These are phyloP conservation scores for Phytophthora sp. DNA, from an alignment of 352 stramenopile genomes.

Conservation along the genomic window DNA sequence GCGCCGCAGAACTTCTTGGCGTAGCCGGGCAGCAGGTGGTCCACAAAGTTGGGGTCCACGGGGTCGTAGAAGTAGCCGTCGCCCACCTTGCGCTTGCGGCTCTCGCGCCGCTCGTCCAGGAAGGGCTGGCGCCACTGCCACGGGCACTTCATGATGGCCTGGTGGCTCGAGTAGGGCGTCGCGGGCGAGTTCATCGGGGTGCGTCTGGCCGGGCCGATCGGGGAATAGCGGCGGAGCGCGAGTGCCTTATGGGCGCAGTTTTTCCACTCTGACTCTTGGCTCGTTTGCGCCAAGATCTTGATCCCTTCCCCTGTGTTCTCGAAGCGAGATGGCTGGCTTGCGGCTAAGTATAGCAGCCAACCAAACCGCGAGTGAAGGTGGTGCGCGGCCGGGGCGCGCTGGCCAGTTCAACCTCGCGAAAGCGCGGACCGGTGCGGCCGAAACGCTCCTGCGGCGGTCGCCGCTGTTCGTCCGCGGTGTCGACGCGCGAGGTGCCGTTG, in stretches of 20 bases:
- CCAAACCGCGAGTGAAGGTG: slow-evolving; percentile 13
- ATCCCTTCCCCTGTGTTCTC: slow-evolving; percentile 42
- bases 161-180: slow-evolving; percentile 61
- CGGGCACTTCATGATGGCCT: slow-evolving; percentile 89
- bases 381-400: not conserved
- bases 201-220: slow-evolving; percentile 3
- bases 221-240: slow-evolving; percentile 9
- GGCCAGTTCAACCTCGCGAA: slow-evolving; percentile 25
- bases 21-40: slow-evolving; percentile 79
- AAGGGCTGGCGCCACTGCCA: slow-evolving; percentile 90
- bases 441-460: slow-evolving; percentile 3
- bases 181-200: slow-evolving; percentile 58
- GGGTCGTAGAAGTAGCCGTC: slow-evolving; percentile 87
- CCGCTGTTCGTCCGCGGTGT: slow-evolving; percentile 15
- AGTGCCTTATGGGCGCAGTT: slow-evolving; percentile 15
- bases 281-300: slow-evolving; percentile 36
- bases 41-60: slow-evolving; percentile 85
- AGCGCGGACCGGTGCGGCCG: not conserved
- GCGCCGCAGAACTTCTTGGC: slow-evolving; percentile 80
- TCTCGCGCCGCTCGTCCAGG: slow-evolving; percentile 82
- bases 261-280: slow-evolving; percentile 41
- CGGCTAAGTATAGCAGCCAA: slow-evolving; percentile 27
- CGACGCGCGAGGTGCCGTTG: slow-evolving; percentile 25
- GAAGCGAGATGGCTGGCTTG: slow-evolving; percentile 35
- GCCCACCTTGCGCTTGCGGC: slow-evolving; percentile 84